These are phyloP conservation scores for Trichaptum fuscoviolaceum DNA, from an alignment of 768 basidiomycete genomes.

Conservation along the genomic window DNA sequence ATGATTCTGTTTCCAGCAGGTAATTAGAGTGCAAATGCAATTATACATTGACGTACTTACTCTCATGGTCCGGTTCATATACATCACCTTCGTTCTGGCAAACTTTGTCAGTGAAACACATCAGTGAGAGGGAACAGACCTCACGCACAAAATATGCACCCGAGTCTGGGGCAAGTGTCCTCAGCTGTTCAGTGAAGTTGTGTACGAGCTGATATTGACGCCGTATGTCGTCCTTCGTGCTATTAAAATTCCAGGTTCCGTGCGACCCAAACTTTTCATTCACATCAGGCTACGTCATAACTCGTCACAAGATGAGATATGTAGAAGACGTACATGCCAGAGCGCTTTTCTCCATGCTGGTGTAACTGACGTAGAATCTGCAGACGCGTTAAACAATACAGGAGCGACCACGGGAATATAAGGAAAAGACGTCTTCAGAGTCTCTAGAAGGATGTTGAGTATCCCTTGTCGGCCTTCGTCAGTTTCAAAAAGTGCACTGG, in stretches of 20 bases:
- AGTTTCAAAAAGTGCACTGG: constrained; percentile 20
- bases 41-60: constrained; percentile 6
- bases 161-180: constrained; percentile 21
- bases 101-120: neutral
- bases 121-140: neutral
- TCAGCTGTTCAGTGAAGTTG: constrained; percentile 16
- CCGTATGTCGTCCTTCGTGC: constrained; percentile 12
- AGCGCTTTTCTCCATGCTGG: constrained; percentile 23
- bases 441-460: constrained; percentile 14
- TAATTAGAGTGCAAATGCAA: neutral
- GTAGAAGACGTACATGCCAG: constrained; percentile 21
- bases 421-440: constrained; percentile 19
- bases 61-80: constrained; percentile 27
- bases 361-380: constrained; percentile 21
- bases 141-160: constrained; percentile 28
- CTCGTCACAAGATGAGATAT: neutral
- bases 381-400: constrained; percentile 10
- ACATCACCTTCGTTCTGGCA: constrained; percentile 31
- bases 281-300: neutral
- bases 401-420: constrained; percentile 23
- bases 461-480: constrained; percentile 12
- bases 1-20: constrained; percentile 16
- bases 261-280: constrained; percentile 8
- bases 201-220: constrained; percentile 12
- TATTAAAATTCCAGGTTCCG: constrained; percentile 15